Percentiles rank a stretch among this genome's conserved stretches.
phyloP scores from a whole-genome alignment of 2,329 filamentous ascomycete genomes.

The Drechmeria coniospora region DNA sequence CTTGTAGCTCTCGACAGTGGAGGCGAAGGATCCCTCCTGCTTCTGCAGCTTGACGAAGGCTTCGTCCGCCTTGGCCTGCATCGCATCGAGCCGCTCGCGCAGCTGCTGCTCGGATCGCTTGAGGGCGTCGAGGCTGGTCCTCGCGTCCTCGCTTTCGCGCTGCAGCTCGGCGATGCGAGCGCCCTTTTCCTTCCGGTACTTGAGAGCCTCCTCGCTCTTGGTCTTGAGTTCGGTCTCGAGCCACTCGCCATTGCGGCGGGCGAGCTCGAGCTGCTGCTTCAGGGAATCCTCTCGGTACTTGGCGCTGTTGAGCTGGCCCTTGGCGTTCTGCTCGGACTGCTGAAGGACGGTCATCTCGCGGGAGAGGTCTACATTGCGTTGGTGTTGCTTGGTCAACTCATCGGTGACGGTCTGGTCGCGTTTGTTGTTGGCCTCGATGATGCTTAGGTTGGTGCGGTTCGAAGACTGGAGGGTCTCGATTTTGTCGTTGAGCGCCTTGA shows the following conservation, averaged over 20 bases:
- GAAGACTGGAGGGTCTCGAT: constrained; percentile 79
- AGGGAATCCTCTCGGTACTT: constrained; percentile 85
- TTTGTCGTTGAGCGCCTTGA: constrained; percentile 63
- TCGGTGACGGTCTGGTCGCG: constrained; percentile 75
- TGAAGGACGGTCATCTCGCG: constrained; percentile 72
- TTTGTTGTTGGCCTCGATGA: constrained; percentile 78
- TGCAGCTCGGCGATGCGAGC: constrained; percentile 78
- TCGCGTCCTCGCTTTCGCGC: constrained; percentile 73
- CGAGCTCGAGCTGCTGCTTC: constrained; percentile 77
- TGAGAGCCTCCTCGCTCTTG: constrained; percentile 72
- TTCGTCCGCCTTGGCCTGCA: constrained; percentile 78
- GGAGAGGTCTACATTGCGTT: constrained; percentile 70
- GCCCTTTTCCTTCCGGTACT: constrained; percentile 88
- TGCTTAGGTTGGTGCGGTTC: constrained; percentile 76
- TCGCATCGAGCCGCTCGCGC: constrained; percentile 65
- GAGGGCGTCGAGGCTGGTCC: constrained; percentile 59
- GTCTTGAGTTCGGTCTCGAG: constrained; percentile 83
- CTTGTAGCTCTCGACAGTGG: constrained; percentile 73
- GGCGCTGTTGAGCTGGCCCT: constrained; percentile 62
- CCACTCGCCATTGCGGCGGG: constrained; percentile 86
- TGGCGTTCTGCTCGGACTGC: constrained; percentile 68
- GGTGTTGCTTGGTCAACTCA: constrained; percentile 76
- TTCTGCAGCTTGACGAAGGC: constrained; percentile 68
- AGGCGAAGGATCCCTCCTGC: constrained; percentile 66
- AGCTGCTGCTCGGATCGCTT: constrained; percentile 68